Base-by-base conservation (phyloP, 2,329 filamentous ascomycete species). In the Colletotrichum sidae region DNA sequence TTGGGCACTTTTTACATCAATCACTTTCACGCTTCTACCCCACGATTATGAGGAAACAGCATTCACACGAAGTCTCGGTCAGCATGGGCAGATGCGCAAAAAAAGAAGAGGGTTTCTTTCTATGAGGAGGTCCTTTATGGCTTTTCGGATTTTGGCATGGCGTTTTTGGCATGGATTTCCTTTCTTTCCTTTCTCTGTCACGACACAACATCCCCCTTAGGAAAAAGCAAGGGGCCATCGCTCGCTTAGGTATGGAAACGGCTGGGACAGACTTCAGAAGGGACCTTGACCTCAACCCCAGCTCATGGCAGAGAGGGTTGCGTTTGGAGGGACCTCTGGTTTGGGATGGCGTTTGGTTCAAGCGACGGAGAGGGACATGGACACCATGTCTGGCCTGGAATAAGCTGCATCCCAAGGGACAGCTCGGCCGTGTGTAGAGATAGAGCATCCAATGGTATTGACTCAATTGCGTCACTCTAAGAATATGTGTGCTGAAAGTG, bases 371-470 rank as follows among this genome's bases (percentile, higher is more conserved):
- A 62, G 47, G 42, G 57, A 41, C 62, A 52, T 52, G 15, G 25
- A 25, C 25, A 25, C 25, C 25, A 25, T 25, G 47, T 38, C 62
- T 49, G 58, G 62, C 52, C 58, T 47, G 37, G 51, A 65, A 62
- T 42, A 25, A 65, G 62, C 58, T 61, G 46, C 39, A 39, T 62
- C 62, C 57, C 4, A 49, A 38, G 51, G 62, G 53, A 65, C 46
- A 56, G 57, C 62, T 46, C 53, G 62, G 58, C 62, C 41, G 52
- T 65, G 44, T 65, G 62, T 65, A 65, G 62, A 65, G 56, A 35
- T 53, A 62, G 47, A 13, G 47, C 45, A 65, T 51, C 56, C 62
- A 62, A 61, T 62, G 46, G 44, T 41, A 53, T 34, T 62, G 62
- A 47, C 62, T 62, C 58, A 17, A 39, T 42, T 47, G 55, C 34